Base-by-base conservation (phyloP, 2,329 filamentous ascomycete species). In the Pestalotiopsis sp. region DNA sequence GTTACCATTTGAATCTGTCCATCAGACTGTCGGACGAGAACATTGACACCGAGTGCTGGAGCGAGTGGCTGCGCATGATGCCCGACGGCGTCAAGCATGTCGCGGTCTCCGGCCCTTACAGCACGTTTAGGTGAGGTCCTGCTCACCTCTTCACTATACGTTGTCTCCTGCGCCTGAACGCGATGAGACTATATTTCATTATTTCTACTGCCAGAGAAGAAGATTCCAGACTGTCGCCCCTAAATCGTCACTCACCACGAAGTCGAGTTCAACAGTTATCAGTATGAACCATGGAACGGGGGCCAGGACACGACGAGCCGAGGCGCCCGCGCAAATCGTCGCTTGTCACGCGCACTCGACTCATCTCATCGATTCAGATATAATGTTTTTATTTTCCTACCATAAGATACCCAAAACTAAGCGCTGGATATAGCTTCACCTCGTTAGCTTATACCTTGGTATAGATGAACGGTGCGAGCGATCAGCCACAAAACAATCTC, bases 61-160 rank as follows among this genome's bases (percentile, higher is more conserved):
- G 83, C 66, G 87, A 89, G 73, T 89, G 87, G 86, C 76, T 90
- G 70, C 84, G 87, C 25, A 79, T 86, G 73, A 86, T 89, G 82
- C 87, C 87, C 2, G 86, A 88, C 68, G 84, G 86, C 7, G 83
- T 89, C 71, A 84, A 80, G 72, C 86, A 88, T 68, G 80, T 88
- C 67, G 86, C 84, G 75, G 82, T 88, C 58, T 86, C 89, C 27
- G 85, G 85, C 3, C 84, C 85, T 23, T 86, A 79, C 70, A 77
- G 77, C 75, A 79, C 80, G 74, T 81, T 81, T 73, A 78, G 80
- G 73, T 82, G 75, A 81, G 31, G 36, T 13, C 13, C 3, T 9
- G 4, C 36, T 25, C 39, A 23, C 59, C 2, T 39, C 4, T 17
- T 39, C 14, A 61, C 31, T 58, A 20, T 49, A 57, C 58, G 66